Evolutionary conservation across 352 stramenopile genomes (phyloP).

Genomic region (Pythium apleroticum): DNA sequence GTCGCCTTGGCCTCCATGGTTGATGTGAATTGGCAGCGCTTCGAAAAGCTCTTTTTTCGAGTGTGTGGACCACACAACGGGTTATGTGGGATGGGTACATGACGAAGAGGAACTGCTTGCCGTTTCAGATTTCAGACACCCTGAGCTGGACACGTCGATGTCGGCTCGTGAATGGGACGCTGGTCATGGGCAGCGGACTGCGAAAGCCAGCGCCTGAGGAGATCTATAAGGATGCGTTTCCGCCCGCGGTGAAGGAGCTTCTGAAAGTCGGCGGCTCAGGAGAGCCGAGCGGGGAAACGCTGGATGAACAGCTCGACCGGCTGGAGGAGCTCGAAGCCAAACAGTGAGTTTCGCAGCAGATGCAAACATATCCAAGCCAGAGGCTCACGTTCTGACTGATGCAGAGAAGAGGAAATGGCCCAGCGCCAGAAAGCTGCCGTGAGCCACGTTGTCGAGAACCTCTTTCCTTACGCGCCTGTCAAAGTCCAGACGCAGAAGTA

Average conservation of each 20-base stretch:
- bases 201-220: conserved; percentile 32
- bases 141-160: too few relatives aligned
- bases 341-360: conserved; percentile 25
- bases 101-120: background rate
- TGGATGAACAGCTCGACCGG: conserved; percentile 47
- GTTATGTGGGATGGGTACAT: background rate
- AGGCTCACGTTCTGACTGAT: background rate
- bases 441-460: conserved; percentile 69
- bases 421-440: conserved; percentile 55
- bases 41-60: background rate
- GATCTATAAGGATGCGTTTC: conserved; percentile 12
- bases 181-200: conserved; percentile 46
- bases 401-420: conserved; percentile 46
- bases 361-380: background rate
- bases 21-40: background rate
- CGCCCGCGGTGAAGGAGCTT: background rate
- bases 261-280: background rate
- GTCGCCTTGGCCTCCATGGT: background rate
- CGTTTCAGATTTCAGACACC: conserved; percentile 1
- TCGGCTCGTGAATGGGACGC: background rate
- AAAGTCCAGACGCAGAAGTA: conserved; percentile 75
- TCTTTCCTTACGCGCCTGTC: conserved; percentile 78
- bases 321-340: conserved; percentile 63
- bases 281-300: background rate
- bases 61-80: background rate